Evolutionary conservation across 495 filamentous ascomycete genomes (phyloP).

Genomic region (Penicillium desertorum): DNA sequence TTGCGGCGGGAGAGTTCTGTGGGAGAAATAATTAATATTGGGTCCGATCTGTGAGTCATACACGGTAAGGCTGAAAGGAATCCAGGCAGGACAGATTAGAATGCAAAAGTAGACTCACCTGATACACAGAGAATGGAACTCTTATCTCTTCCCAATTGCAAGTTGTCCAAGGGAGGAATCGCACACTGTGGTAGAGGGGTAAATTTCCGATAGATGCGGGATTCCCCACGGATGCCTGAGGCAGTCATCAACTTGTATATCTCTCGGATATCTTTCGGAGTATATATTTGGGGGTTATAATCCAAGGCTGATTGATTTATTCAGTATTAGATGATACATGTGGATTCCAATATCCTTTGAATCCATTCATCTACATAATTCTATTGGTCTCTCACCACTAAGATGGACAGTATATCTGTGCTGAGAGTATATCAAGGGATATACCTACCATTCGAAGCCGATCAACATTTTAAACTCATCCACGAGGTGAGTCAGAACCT

Average conservation of each 20-base stretch:
- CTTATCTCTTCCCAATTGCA: slow-evolving; percentile 22
- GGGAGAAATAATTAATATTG: slow-evolving; percentile 3
- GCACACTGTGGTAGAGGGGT: slow-evolving; percentile 40
- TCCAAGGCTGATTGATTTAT: background rate
- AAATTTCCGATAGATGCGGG: slow-evolving; percentile 35
- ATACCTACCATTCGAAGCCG: background rate
- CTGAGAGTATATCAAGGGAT: background rate
- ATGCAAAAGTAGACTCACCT: slow-evolving; percentile 3
- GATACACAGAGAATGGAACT: slow-evolving; percentile 9
- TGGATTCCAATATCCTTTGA: background rate
- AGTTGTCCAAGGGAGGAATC: slow-evolving; percentile 22
- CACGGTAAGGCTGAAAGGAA: background rate
- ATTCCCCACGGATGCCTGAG: slow-evolving; percentile 38
- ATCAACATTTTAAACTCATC: background rate
- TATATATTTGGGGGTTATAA: background rate
- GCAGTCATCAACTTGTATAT: slow-evolving; percentile 18
- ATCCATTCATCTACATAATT: background rate
- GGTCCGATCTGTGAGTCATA: slow-evolving; percentile 17
- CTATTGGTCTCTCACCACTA: too few species aligned
- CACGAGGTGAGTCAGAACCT: background rate
- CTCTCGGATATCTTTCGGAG: slow-evolving; percentile 4
- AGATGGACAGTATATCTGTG: too few species aligned
- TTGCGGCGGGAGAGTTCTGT: slow-evolving; percentile 7
- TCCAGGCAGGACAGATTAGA: slow-evolving; percentile 1
- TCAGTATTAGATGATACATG: background rate